These are phyloP conservation scores for Cyamopsis tetragonoloba DNA, from an alignment of 306 rosid genomes.

Conservation along the genomic window DNA sequence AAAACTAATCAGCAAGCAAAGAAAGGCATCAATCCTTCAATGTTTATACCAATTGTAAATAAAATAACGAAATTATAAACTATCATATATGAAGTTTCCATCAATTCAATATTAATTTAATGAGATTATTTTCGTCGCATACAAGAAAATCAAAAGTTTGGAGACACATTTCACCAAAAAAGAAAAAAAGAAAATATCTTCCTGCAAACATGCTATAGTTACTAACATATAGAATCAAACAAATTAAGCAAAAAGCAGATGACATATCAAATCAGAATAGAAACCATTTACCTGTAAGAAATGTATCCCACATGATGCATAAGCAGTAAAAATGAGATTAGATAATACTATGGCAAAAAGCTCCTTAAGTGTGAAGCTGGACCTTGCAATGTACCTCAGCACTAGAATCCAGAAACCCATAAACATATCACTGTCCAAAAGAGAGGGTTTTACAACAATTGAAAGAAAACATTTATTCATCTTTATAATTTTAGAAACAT, in stretches of 20 bases:
- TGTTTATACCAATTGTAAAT: not conserved
- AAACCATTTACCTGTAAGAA: conserved; percentile 45
- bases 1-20: not conserved
- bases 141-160: no score
- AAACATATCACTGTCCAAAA: conserved; percentile 9
- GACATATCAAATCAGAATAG: not conserved
- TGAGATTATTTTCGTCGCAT: no score
- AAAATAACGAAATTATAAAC: not conserved
- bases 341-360: conserved; percentile 48
- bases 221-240: no score
- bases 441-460: conserved; percentile 27
- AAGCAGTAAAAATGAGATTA: conserved; percentile 35
- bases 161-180: no score
- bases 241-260: no score
- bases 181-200: no score
- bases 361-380: conserved; percentile 33
- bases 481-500: no score
- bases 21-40: not conserved
- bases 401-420: conserved; percentile 39
- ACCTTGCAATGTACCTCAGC: no score
- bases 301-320: conserved; percentile 37
- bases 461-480: conserved; percentile 5
- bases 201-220: no score
- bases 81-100: no score
- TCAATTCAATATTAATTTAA: no score